Conservation (phyloP, 306 rosid genomes). For the Rosa rugosa region DNA sequence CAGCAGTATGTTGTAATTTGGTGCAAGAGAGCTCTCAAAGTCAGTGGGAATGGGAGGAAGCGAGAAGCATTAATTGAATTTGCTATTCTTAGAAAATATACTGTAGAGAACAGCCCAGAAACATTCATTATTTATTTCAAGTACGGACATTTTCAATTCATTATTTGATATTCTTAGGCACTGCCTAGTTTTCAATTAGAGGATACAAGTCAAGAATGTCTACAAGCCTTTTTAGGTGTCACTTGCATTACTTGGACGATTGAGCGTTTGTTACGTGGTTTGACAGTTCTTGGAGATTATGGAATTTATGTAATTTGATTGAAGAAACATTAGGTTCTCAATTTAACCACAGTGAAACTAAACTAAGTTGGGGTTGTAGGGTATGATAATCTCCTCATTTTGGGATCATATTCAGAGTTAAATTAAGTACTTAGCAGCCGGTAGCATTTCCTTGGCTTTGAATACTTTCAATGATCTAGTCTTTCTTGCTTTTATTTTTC, state of each 20-base stretch:
- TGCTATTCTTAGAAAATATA: neutral
- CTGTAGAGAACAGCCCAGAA: neutral
- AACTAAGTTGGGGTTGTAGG: neutral
- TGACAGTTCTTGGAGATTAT: neutral
- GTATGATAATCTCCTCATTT: neutral
- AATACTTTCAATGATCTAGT: neutral
- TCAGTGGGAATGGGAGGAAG: neutral
- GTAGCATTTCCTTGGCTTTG: neutral
- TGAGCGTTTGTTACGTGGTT: neutral
- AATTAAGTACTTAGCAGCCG: neutral
- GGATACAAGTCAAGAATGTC: neutral
- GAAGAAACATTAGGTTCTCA: neutral
- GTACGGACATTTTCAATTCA: neutral
- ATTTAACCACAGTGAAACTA: neutral
- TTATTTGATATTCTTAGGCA: constrained; percentile 13
- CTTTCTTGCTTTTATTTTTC: neutral
- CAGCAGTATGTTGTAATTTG: neutral
- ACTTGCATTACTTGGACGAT: neutral
- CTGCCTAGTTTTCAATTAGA: neutral
- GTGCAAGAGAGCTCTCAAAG: neutral
- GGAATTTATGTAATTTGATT: neutral
- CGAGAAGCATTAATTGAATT: neutral
- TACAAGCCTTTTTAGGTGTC: neutral
- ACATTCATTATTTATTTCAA: neutral
- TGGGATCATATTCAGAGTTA: neutral